A percentile compares a stretch with the other conserved stretches of the same genome.
Conservation (phyloP, 106 monocot species). For the Dendrobium nobile region DNA sequence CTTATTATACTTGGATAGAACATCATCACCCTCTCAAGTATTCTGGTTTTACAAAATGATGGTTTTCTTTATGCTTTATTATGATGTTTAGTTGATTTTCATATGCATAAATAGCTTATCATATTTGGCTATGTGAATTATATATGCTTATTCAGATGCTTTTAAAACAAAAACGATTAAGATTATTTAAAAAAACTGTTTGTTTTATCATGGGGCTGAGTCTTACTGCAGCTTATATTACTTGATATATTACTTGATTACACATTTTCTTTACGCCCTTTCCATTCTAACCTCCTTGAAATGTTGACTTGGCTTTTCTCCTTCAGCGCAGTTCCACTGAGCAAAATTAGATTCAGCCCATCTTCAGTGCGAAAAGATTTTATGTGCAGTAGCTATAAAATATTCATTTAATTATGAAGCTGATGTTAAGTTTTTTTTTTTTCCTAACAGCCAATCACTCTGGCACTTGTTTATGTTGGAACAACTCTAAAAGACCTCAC, state of each 20-base stretch:
- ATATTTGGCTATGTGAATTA: neutral
- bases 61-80: neutral
- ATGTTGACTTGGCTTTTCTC: neutral
- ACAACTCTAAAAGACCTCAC: constrained; percentile 95
- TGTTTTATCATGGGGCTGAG: neutral
- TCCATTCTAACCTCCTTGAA: neutral
- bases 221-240: neutral
- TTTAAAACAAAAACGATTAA: neutral
- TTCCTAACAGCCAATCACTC: constrained; percentile 68
- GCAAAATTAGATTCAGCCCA: neutral
- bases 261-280: neutral
- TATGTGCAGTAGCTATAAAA: neutral
- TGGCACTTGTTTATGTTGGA: constrained; percentile 84
- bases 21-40: neutral
- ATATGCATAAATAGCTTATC: neutral
- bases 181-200: neutral
- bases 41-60: neutral
- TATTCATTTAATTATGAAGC: neutral
- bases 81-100: constrained; percentile 1
- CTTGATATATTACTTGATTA: neutral
- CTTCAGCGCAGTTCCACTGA: neutral
- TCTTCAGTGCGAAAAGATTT: neutral
- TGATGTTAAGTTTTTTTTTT: neutral
- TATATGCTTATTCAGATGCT: neutral
- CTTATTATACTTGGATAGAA: neutral